Percentiles rank a stretch among this genome's conserved stretches.
Evolutionary conservation across 139 green algal species (phyloP).

Genomic region (Chlamydomonas urium): DNA sequence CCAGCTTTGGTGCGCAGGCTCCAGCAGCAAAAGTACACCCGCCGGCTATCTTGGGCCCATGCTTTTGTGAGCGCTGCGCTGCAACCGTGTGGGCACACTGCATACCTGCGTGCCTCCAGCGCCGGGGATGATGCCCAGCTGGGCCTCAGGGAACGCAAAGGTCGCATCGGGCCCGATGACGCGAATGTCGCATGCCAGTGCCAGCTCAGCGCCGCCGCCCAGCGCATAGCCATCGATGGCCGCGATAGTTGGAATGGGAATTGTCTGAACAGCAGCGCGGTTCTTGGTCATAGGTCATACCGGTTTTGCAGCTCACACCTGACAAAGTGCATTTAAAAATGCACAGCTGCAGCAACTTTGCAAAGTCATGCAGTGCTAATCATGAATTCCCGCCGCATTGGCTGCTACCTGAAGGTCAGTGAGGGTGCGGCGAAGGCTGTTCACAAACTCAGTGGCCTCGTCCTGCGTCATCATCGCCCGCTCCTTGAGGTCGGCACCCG

Average conservation of each 20-base stretch:
- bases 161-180: slow-evolving; percentile 31
- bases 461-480: slow-evolving; percentile 62
- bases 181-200: slow-evolving; percentile 76
- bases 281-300: too few species aligned
- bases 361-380: too few species aligned
- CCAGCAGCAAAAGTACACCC: too few species aligned
- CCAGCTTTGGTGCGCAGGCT: too few species aligned
- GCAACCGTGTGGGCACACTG: too few species aligned
- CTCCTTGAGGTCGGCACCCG: slow-evolving; percentile 70
- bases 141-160: slow-evolving; percentile 65
- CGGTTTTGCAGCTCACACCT: too few species aligned
- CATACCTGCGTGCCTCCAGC: slow-evolving; percentile 62
- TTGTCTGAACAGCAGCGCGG: too few species aligned
- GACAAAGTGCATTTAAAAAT: too few species aligned
- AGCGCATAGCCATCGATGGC: slow-evolving; percentile 64
- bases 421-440: slow-evolving; percentile 56
- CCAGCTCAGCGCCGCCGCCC: slow-evolving; percentile 79
- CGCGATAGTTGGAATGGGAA: slow-evolving; percentile 68
- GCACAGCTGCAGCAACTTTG: too few species aligned
- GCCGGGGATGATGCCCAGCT: slow-evolving; percentile 82
- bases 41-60: too few species aligned
- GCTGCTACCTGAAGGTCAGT: slow-evolving; percentile 49
- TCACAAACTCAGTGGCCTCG: slow-evolving; percentile 69
- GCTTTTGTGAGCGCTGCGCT: too few species aligned
- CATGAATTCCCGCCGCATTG: too few species aligned